Evolutionary conservation across 2,329 filamentous ascomycete species (phyloP), one percentile per base, ranked within the genome.

Genomic region (Cladosporium sp.): DNA sequence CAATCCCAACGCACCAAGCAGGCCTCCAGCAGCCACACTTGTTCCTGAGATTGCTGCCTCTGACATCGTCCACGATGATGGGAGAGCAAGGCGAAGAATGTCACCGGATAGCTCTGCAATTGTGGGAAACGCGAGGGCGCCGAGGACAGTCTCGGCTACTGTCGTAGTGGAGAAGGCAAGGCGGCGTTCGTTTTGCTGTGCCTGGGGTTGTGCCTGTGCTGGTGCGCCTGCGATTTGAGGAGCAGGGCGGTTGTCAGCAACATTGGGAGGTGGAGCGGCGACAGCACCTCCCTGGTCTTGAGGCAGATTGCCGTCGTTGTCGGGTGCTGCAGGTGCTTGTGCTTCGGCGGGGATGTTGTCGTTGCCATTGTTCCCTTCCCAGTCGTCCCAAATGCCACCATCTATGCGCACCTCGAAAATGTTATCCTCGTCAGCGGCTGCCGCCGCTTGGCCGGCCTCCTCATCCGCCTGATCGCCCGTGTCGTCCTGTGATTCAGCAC

Each of bases 41-140:
- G 58, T 34, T 30, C 48, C 28, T 51, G 79, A 78, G 0, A 80
- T 79, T 5, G 30, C 26, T 32, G 51, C 28, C n/a, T 54, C 26
- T 54, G 26, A 30, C 28, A 54, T 32, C 11, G 89, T 88, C 88
- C 91, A 93, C 3, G 86, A 80, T 39, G 80, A 80, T 0, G 94
- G 94, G 0, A 97, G 81, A 0, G 85, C 77, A 13, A 86, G 76
- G 16, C 89, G 88, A 36, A 98, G 81, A 0, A 92, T 73, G 72
- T 93, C 90, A 53, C 95, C 95, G 78, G 92, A 87, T 16, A 87
- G 84, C 32, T 89, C 91, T 0, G 92, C 93, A 53, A 98, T 87
- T 13, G 87, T 88, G 0, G 95, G 95, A 73, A 96, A 92, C 14
- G 96, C 82, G 2, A 99, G 80, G 1, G 89, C 89, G 6, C 89